phyloP scores from a whole-genome alignment of 139 green algal species.

The Chlamydomonas incerta region DNA sequence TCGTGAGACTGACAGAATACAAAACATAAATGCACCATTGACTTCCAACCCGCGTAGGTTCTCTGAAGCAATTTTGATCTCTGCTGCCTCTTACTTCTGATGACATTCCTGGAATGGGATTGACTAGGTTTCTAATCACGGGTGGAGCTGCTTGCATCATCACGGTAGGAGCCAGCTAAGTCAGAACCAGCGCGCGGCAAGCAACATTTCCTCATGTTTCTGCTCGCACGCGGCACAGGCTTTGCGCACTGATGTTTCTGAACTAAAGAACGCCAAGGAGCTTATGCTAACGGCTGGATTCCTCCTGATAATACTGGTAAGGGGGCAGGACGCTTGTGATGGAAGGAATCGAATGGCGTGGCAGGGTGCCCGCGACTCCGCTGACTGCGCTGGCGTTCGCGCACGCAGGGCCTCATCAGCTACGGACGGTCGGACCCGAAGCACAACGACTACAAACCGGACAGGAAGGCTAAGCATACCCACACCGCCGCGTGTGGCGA shows the following conservation, averaged over 20 bases:
- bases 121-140: constrained; percentile 2
- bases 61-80: too few species aligned
- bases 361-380: neutral
- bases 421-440: too few species aligned
- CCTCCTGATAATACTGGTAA: constrained; percentile 31
- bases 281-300: constrained; percentile 10
- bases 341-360: too few species aligned
- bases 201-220: too few species aligned
- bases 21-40: too few species aligned
- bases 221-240: too few species aligned
- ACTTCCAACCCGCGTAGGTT: too few species aligned
- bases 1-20: too few species aligned
- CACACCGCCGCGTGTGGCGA: too few species aligned
- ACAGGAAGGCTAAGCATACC: neutral
- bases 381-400: too few species aligned
- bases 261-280: neutral
- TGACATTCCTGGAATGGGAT: constrained; percentile 3
- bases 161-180: neutral
- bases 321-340: neutral
- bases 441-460: neutral
- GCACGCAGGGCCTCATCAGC: neutral
- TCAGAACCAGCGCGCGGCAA: too few species aligned
- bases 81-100: too few species aligned
- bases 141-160: constrained; percentile 21
- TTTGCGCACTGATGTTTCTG: constrained; percentile 7